phyloP scores from a whole-genome alignment of 345 rosid species.

The Hevea brasiliensis region DNA sequence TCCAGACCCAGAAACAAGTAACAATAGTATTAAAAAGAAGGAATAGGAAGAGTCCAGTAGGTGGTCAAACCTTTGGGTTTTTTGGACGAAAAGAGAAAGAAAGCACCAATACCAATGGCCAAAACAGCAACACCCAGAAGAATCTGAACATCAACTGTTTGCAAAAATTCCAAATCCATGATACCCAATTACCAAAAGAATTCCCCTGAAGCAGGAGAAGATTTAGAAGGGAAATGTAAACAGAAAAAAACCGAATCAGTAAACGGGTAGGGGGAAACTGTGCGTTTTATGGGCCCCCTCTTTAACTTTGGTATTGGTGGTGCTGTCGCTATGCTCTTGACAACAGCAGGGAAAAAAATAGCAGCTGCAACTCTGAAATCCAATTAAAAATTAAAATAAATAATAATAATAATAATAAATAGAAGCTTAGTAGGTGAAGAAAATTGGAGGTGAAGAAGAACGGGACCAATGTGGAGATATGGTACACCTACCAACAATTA shows the following conservation, averaged over 20 bases:
- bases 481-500: constrained; percentile 3
- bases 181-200: not conserved
- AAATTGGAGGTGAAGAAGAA: not conserved
- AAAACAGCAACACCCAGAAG: constrained; percentile 71
- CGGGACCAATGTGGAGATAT: not conserved
- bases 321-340: not conserved
- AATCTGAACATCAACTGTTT: constrained; percentile 64
- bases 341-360: not conserved
- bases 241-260: not conserved
- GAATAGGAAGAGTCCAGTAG: not conserved
- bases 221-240: no score
- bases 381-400: not conserved
- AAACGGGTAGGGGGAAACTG: not conserved
- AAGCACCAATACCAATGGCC: constrained; percentile 58
- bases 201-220: not conserved
- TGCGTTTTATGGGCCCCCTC: not conserved
- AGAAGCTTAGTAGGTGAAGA: not conserved
- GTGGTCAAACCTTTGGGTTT: constrained; percentile 63
- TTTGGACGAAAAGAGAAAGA: constrained; percentile 55
- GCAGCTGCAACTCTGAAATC: not conserved
- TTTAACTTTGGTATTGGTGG: not conserved
- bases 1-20: not conserved
- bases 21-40: not conserved
- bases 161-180: constrained; percentile 67
- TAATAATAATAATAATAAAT: no score